Evolutionary conservation across 2,329 filamentous ascomycete species (phyloP), one percentile per base, ranked within the genome.

Genomic region (Talaromyces sp.): DNA sequence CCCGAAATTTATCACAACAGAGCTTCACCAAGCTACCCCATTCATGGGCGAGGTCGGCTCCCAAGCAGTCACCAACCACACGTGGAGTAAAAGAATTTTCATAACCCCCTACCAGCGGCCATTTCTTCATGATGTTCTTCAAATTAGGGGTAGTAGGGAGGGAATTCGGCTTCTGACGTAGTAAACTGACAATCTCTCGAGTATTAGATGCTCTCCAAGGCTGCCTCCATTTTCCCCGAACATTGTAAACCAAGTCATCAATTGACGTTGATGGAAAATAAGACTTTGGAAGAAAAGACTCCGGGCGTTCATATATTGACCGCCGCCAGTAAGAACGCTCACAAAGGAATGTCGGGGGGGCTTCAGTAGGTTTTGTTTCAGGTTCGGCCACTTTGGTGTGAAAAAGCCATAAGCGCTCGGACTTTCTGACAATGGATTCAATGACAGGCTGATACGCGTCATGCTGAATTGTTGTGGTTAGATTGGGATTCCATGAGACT

Each of bases 11-110:
- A 0, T 69, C 47, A 25, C 74, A 70, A 43, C 78, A 82, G 3
- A 76, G 70, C 39, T 74, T 75, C 1, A 80, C 75, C 13, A 85
- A 70, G 0, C 77, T 67, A 0, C 82, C 83, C 81, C 81, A 85
- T 37, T 81, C 73, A 2, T 72, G 39, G 8, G 69, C 68, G 19
- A 82, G 59, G 31, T 84, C 70, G 0, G 75, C 64, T 6, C 72
- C 68, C 10, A 85, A 71, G 1, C 73, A 71, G 64, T 84, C 80
- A 8, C 71, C 78, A 0, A 85, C 66, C 1, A 80, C 72, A 6
- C 65, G 39, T 3, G 70, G 70, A 2, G 73, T 68, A 39, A 78
- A 80, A 3, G n/a, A 45, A 4, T 70, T 66, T 8, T 69, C 68
- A 66, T 78, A 81, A 0, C 83, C 80, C 2, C 77, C 76, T 62